Evolutionary conservation across 495 filamentous ascomycete genomes (phyloP).

Genomic region (Penicillium paxilli): DNA sequence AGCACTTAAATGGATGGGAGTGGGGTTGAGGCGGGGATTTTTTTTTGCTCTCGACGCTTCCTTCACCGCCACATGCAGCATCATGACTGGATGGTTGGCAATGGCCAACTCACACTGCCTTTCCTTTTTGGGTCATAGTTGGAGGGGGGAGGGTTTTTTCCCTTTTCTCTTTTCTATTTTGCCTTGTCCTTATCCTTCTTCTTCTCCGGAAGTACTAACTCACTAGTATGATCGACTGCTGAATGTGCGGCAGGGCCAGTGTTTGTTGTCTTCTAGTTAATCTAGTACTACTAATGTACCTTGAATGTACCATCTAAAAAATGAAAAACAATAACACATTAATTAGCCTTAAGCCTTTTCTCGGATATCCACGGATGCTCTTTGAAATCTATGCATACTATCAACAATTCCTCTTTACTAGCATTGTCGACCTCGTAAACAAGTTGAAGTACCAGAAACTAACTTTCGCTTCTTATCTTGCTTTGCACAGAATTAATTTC

Average conservation of each 20-base stretch:
- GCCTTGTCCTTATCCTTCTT: no score
- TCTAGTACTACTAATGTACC: no score
- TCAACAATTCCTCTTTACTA: neutral
- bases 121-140: conserved; percentile 22
- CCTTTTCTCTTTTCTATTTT: neutral
- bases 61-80: conserved; percentile 46
- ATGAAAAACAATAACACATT: no score
- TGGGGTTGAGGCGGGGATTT: conserved; percentile 43
- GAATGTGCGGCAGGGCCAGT: neutral
- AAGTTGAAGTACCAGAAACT: neutral
- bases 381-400: no score
- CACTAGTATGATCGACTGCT: neutral
- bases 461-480: conserved; percentile 1
- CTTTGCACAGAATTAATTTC: neutral
- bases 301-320: no score
- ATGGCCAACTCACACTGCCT: conserved; percentile 30
- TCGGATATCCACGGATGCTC: neutral
- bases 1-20: conserved; percentile 20
- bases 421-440: neutral
- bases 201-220: no score
- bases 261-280: neutral
- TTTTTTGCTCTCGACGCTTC: conserved; percentile 26
- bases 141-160: no score
- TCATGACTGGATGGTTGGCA: conserved; percentile 24
- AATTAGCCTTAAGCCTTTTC: neutral